A percentile compares a stretch with the other conserved stretches of the same genome.
Conservation (phyloP, 164 flowering plant genomes). For the Akebia trifoliata region DNA sequence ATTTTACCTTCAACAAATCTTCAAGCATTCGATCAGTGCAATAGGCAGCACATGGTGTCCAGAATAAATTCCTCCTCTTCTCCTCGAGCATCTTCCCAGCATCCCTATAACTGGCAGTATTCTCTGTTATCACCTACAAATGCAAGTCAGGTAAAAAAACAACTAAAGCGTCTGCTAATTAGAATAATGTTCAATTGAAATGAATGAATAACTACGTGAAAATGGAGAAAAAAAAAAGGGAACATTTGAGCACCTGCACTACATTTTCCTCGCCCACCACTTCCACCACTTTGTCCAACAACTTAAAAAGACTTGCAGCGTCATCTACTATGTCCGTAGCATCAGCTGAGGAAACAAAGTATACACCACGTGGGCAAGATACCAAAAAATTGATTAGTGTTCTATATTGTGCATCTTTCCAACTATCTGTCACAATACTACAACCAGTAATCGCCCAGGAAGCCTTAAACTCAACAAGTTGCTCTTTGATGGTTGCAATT, state of each 20-base stretch:
- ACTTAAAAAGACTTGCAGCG: conserved; percentile 45
- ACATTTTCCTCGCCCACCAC: conserved; percentile 79
- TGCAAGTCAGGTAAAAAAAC: conserved; percentile 1
- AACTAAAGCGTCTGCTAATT: background rate
- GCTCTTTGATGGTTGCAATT: conserved; percentile 37
- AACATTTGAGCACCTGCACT: conserved; percentile 47
- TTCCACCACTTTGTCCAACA: conserved; percentile 70
- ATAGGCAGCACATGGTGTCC: conserved; percentile 81
- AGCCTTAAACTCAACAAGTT: conserved; percentile 45
- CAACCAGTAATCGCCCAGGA: conserved; percentile 68
- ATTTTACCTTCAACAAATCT: conserved; percentile 54
- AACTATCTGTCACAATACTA: conserved; percentile 69
- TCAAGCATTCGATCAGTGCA: conserved; percentile 63
- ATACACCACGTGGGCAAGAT: conserved; percentile 61
- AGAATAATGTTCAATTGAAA: background rate
- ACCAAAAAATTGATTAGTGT: conserved; percentile 58
- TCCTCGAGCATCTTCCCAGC: conserved; percentile 84
- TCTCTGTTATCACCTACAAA: conserved; percentile 57
- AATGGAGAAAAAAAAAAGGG: background rate
- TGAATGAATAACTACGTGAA: no score
- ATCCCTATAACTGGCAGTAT: conserved; percentile 53
- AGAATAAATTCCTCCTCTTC: conserved; percentile 55
- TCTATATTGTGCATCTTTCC: conserved; percentile 59
- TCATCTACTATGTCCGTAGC: conserved; percentile 55
- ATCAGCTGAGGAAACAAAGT: conserved; percentile 65